A percentile compares a stretch with the other conserved stretches of the same genome.
Evolutionary conservation across 208 protist genomes (phyloP).

Genomic region (Trypanosoma avium): DNA sequence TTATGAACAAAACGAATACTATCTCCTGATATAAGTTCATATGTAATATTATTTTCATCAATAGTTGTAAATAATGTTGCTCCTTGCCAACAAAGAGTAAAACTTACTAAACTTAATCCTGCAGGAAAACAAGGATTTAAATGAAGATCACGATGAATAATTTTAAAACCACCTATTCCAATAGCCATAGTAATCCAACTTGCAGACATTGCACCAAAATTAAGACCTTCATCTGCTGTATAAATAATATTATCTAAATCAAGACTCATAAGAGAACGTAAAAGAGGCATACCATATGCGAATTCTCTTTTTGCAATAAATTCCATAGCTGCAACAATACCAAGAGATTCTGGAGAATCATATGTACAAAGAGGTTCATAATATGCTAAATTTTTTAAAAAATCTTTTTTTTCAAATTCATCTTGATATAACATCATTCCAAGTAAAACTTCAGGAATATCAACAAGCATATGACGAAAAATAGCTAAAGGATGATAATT

Average conservation of each 20-base stretch:
- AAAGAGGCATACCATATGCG: slow-evolving; percentile 69
- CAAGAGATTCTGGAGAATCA: slow-evolving; percentile 81
- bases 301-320: slow-evolving; percentile 62
- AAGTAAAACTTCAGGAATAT: slow-evolving; percentile 88
- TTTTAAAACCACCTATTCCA: slow-evolving; percentile 74
- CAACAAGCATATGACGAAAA: slow-evolving; percentile 82
- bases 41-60: slow-evolving; percentile 58
- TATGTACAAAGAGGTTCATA: slow-evolving; percentile 85
- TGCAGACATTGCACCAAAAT: slow-evolving; percentile 79
- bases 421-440: slow-evolving; percentile 81
- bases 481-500: slow-evolving; percentile 92
- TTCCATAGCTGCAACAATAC: slow-evolving; percentile 67
- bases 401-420: slow-evolving; percentile 75
- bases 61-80: slow-evolving; percentile 64
- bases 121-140: slow-evolving; percentile 78
- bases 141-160: slow-evolving; percentile 44
- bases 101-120: slow-evolving; percentile 61
- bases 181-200: slow-evolving; percentile 62
- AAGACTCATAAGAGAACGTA: slow-evolving; percentile 72
- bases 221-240: slow-evolving; percentile 80
- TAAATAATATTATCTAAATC: slow-evolving; percentile 90
- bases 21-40: slow-evolving; percentile 76
- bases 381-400: slow-evolving; percentile 72
- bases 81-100: slow-evolving; percentile 80
- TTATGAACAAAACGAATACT: slow-evolving; percentile 86